Percentiles rank a stretch among this genome's conserved stretches.
Conservation (phyloP, 345 rosid species). For the Sisymbrium altissimum region DNA sequence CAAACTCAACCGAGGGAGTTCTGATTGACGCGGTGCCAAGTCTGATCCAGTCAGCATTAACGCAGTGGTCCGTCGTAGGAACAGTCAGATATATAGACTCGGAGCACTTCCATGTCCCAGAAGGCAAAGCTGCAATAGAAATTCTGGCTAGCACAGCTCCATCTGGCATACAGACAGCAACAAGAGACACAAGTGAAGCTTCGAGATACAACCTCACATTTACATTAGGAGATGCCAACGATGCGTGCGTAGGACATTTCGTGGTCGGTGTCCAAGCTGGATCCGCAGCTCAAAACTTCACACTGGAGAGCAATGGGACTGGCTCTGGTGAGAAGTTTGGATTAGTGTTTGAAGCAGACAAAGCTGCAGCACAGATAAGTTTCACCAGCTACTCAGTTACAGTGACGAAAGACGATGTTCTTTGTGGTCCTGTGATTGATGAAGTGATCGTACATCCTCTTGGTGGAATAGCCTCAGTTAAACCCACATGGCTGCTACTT, state of each 20-base stretch:
- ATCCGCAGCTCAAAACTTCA: slow-evolving; percentile 36
- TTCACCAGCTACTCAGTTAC: slow-evolving; percentile 44
- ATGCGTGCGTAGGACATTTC: slow-evolving; percentile 42
- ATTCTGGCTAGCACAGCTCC: slow-evolving; percentile 37
- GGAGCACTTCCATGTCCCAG: slow-evolving; percentile 46
- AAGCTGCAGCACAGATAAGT: slow-evolving; percentile 39
- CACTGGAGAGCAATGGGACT: slow-evolving; percentile 45
- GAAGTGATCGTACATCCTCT: slow-evolving; percentile 44
- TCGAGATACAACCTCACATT: slow-evolving; percentile 47
- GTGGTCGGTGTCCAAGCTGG: slow-evolving; percentile 48
- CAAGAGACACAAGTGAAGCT: slow-evolving; percentile 33
- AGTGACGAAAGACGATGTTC: slow-evolving; percentile 47
- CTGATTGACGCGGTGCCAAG: slow-evolving; percentile 45
- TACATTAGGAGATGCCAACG: slow-evolving; percentile 50
- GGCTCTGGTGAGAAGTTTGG: slow-evolving; percentile 43
- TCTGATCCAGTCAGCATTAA: slow-evolving; percentile 45
- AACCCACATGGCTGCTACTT: slow-evolving; percentile 34
- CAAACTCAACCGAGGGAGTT: slow-evolving; percentile 46
- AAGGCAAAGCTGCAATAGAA: slow-evolving; percentile 62
- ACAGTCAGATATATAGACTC: slow-evolving; percentile 57
- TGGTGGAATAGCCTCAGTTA: slow-evolving; percentile 15
- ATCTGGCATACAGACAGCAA: slow-evolving; percentile 44
- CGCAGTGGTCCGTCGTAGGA: slow-evolving; percentile 48
- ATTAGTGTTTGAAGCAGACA: slow-evolving; percentile 44
- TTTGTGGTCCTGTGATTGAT: slow-evolving; percentile 61